A percentile compares a stretch with the other conserved stretches of the same genome.
phyloP scores from a whole-genome alignment of 805 yeast species.

The Sugiyamaella chiloensis region DNA sequence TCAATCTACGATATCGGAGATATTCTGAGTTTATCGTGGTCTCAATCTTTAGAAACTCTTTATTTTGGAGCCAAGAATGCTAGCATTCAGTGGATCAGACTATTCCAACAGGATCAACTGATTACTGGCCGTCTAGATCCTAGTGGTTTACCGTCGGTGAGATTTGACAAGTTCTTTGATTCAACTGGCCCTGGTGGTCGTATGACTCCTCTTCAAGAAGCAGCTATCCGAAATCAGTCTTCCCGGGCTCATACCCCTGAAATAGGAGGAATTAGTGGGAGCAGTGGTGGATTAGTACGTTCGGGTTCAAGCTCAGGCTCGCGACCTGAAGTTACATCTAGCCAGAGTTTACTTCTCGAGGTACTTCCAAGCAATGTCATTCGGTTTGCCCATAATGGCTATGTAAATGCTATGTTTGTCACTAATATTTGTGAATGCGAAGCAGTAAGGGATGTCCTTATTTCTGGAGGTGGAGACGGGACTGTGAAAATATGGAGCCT shows the following conservation, averaged over 20 bases:
- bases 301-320: too few relatives aligned
- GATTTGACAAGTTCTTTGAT: conserved; percentile 85
- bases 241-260: not conserved
- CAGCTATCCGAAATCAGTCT: conserved; percentile 9
- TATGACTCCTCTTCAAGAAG: conserved; percentile 33
- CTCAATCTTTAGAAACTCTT: conserved; percentile 54
- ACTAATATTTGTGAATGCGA: conserved; percentile 12
- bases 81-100: conserved; percentile 67
- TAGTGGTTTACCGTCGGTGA: conserved; percentile 51
- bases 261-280: not conserved
- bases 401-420: conserved; percentile 64
- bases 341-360: conserved; percentile 37
- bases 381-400: conserved; percentile 88
- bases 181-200: conserved; percentile 81
- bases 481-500: conserved; percentile 75
- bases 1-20: conserved; percentile 90
- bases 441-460: conserved; percentile 38
- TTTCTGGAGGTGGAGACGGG: conserved; percentile 92
- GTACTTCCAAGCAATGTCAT: conserved; percentile 64
- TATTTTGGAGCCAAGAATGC: conserved; percentile 94
- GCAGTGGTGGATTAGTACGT: not conserved
- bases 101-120: conserved; percentile 24
- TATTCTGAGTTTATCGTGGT: conserved; percentile 78
- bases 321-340: not conserved
- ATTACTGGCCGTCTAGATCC: conserved; percentile 26